phyloP scores from a whole-genome alignment of 1,139 yeast genomes.

The Taiozyma sp. region DNA sequence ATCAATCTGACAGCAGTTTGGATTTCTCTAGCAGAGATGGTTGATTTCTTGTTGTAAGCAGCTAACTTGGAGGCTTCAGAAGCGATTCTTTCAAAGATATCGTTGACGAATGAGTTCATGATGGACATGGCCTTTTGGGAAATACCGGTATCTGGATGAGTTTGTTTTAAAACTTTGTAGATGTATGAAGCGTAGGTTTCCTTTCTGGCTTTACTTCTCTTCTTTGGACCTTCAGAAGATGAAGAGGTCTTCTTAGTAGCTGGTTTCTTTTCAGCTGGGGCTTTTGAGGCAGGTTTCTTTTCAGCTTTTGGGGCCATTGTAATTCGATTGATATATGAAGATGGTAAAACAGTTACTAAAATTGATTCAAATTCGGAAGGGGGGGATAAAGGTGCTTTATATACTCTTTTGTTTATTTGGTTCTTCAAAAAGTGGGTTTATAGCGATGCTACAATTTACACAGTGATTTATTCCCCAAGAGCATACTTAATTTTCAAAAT shows the following conservation, averaged over 20 bases:
- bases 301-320: conserved; percentile 96
- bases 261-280: conserved; percentile 97
- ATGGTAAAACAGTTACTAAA: background rate
- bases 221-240: conserved; percentile 72
- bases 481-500: conserved; percentile 22
- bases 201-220: conserved; percentile 97
- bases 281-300: conserved; percentile 99
- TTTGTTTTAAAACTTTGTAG: conserved; percentile 97
- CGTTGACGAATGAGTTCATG: conserved; percentile 98
- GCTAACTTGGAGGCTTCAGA: conserved; percentile 99
- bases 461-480: conserved; percentile 1
- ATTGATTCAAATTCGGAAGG: background rate
- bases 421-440: background rate
- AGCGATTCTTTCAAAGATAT: conserved; percentile 93
- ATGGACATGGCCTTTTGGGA: conserved; percentile 99
- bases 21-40: conserved; percentile 98
- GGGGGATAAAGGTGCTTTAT: conserved; percentile 1
- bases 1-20: conserved; percentile 99
- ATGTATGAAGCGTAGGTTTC: conserved; percentile 98
- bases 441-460: conserved; percentile 5
- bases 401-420: conserved; percentile 1
- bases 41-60: conserved; percentile 98
- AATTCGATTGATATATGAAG: background rate
- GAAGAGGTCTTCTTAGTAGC: conserved; percentile 93
- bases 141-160: conserved; percentile 99